Conservation (phyloP, 345 rosid species). For the Crucihimalaya himalaica region DNA sequence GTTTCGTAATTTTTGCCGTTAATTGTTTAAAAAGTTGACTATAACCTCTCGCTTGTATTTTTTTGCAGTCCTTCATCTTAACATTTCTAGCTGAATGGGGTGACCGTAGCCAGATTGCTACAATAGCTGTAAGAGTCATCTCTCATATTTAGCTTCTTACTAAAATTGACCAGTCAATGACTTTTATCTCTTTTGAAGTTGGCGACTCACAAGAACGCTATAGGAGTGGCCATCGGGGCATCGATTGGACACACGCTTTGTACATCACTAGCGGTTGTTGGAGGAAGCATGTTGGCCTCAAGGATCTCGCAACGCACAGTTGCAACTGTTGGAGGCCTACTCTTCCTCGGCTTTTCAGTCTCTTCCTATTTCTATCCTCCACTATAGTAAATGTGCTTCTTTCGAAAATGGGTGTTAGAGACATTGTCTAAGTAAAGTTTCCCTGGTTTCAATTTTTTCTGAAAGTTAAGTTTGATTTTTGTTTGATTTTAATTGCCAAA, state of each 20-base stretch:
- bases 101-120: constrained; percentile 98
- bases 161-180: not conserved
- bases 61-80: constrained; percentile 81
- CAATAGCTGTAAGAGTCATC: constrained; percentile 86
- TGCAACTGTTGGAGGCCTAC: constrained; percentile 89
- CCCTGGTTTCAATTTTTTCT: not conserved
- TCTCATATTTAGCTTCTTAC: not conserved
- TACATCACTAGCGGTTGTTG: constrained; percentile 92
- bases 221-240: constrained; percentile 96
- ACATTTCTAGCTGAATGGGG: constrained; percentile 99
- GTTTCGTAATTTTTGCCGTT: not conserved
- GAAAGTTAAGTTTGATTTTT: not conserved
- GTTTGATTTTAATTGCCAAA: constrained; percentile 5
- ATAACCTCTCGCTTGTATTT: constrained; percentile 14
- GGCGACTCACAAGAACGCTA: constrained; percentile 92
- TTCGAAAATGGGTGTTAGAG: constrained; percentile 13
- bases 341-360: constrained; percentile 86
- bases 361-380: constrained; percentile 98
- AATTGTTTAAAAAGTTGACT: not conserved
- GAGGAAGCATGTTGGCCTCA: constrained; percentile 98
- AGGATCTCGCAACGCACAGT: constrained; percentile 95
- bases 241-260: constrained; percentile 82
- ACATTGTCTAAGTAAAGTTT: constrained; percentile 4
- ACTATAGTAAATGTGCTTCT: constrained; percentile 43
- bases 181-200: constrained; percentile 53